Evolutionary conservation across 352 stramenopile species (phyloP).

Genomic region (Globisporangium takayamanum): DNA sequence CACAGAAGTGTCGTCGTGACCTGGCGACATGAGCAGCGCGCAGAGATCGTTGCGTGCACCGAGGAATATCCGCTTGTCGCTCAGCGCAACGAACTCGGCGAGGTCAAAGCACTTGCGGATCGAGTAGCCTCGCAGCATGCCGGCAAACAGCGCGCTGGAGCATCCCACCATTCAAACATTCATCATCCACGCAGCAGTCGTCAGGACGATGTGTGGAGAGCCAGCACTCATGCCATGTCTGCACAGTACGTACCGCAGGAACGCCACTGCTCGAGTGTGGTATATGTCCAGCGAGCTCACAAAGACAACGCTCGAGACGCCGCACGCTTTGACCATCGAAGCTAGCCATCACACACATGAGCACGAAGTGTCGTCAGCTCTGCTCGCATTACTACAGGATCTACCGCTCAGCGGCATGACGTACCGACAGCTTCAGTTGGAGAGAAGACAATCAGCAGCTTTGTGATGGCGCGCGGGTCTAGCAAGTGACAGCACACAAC

Average conservation of each 20-base stretch:
- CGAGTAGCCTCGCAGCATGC: slow-evolving; percentile 33
- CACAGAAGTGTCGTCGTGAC: slow-evolving; percentile 12
- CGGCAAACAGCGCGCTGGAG: slow-evolving; percentile 41
- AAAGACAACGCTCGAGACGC: slow-evolving; percentile 45
- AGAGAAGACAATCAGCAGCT: slow-evolving; percentile 34
- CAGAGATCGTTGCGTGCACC: slow-evolving; percentile 23
- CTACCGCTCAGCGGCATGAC: neutral
- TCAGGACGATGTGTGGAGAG: neutral
- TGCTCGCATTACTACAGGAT: too few species aligned
- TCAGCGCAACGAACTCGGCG: slow-evolving; percentile 35
- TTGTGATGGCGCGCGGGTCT: slow-evolving; percentile 10
- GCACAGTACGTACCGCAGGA: slow-evolving; percentile 31
- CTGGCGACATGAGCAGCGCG: slow-evolving; percentile 16
- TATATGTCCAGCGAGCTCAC: slow-evolving; percentile 37
- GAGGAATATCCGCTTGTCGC: slow-evolving; percentile 27
- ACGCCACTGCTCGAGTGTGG: slow-evolving; percentile 29
- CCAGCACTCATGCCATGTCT: too few species aligned
- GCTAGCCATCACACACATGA: slow-evolving; percentile 16
- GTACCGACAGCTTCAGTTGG: slow-evolving; percentile 24
- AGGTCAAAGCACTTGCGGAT: slow-evolving; percentile 31
- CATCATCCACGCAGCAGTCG: slow-evolving; percentile 4
- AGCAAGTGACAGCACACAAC: neutral
- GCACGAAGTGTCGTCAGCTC: neutral
- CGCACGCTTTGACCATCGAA: slow-evolving; percentile 40
- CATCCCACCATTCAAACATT: neutral